Base-by-base conservation (phyloP, 345 rosid genomes). In the Jatropha curcas region DNA sequence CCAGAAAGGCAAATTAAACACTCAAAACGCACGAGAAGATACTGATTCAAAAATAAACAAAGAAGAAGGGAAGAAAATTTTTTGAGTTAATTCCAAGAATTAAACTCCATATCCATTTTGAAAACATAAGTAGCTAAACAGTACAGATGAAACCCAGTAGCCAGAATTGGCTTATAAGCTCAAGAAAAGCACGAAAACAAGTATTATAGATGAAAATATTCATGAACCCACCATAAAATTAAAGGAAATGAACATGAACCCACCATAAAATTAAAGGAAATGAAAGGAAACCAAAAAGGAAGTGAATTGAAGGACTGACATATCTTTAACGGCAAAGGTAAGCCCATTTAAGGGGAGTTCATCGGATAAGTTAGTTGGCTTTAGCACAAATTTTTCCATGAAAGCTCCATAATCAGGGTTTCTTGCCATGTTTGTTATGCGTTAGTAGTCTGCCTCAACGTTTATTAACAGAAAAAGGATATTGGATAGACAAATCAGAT, bases 251-350 rank as follows among this genome's bases (percentile, higher is more conserved):
- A n/a, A n/a, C n/a, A n/a, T n/a, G n/a, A n/a, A n/a, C n/a, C n/a
- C n/a, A n/a, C n/a, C n/a, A n/a, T n/a, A n/a, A 46, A 24, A 56
- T 51, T 13, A 7, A 17, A 1, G 34, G 46, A 34, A 28, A 20
- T n/a, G 34, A 13, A 45, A 48, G 16, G 30, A 61, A 16, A 56
- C 5, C 2, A 30, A 67, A 60, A 2, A 64, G 35, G 7, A 24
- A 62, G 52, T 37, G 30, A 65, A 60, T 22, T 9, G 41, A 20
- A 65, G 46, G 52, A 69, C 88, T 61, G 67, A 92, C 98, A 94
- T 89, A 80, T 94, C 98, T 83, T 94, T 92, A n/a, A 92, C 80
- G 37, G 97, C 92, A 81, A 92, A 94, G 53, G 90, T 82, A 72
- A 92, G 89, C 74, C 84, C 92, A 46, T 67, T 78, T 45, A 92